Percentiles rank a stretch among this genome's conserved stretches.
These are phyloP conservation scores for Camellia sinensis DNA, from an alignment of 148 eudicot species.

Conservation along the genomic window DNA sequence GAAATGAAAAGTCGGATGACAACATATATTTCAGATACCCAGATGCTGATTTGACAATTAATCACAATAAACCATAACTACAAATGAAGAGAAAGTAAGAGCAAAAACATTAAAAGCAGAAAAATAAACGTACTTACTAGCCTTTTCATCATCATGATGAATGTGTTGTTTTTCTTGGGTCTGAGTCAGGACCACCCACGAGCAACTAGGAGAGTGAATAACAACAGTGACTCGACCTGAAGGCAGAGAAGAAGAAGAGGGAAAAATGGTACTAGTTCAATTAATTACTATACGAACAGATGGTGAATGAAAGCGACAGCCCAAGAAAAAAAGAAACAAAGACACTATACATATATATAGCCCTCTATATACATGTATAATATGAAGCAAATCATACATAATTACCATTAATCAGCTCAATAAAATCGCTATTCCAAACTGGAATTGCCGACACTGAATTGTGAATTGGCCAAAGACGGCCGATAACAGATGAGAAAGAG, in stretches of 20 bases:
- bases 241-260: conserved; percentile 2
- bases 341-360: neutral
- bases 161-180: neutral
- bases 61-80: neutral
- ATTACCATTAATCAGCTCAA: neutral
- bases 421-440: neutral
- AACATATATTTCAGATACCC: neutral
- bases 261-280: conserved; percentile 11
- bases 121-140: conserved; percentile 46
- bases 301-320: conserved; percentile 31
- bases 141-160: conserved; percentile 23
- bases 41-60: neutral
- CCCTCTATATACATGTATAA: no score
- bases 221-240: neutral
- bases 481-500: neutral
- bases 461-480: neutral
- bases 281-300: neutral
- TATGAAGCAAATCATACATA: neutral
- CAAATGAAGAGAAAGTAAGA: neutral
- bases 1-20: neutral
- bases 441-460: conserved; percentile 2
- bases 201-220: neutral
- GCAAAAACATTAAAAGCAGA: neutral
- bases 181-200: neutral
- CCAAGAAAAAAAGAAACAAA: conserved; percentile 8